Evolutionary conservation across 2,329 filamentous ascomycete species (phyloP), one percentile per base, ranked within the genome.

Genomic region (Claviceps sp.): DNA sequence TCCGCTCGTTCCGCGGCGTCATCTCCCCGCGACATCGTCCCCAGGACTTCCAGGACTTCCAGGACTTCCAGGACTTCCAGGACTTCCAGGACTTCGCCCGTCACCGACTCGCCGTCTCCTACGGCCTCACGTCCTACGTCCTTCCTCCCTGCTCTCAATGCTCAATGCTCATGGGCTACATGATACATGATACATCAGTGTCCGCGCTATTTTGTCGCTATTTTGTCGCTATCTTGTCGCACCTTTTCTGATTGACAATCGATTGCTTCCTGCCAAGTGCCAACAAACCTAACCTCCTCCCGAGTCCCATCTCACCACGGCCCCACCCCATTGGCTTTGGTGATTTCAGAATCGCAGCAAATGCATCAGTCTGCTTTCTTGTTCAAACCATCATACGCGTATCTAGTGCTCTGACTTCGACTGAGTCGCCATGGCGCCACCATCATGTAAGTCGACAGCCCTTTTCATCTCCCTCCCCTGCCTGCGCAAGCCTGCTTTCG

Each of bases 381-480:
- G 29, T 4, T 34, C 9, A n/a, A 40, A 8, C 17, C 43, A 45
- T 22, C 44, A 46, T 13, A 16, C 4, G 11, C 26, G 9, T 9
- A 14, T n/a, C 26, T 14, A 9, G 14, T 13, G 11, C 17, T 8
- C 36, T 5, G 20, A 20, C 20, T 20, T 2, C 20, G 20, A 20
- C 20, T 20, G 17, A 14, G 23, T 43, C 34, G 34, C 44, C 49
- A 63, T 63, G 61, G 61, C 60, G 53, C 61, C 61, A 50, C 59
- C 61, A 52, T 59, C 61, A 52, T 53, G 61, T 63, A 52, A 61
- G 60, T 59, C 7, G 29, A 26, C 26, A 7, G 6, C 43, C 6
- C 14, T 23, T 37, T 48, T 22, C 49, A 14, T 45, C 47, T 54
- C 53, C 52, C 53, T 57, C 55, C 51, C 54, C n/a, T 45, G 46